Evolutionary conservation across 495 filamentous ascomycete genomes (phyloP), one percentile per base, ranked within the genome.

Genomic region (Astrothelium macrocarpum): DNA sequence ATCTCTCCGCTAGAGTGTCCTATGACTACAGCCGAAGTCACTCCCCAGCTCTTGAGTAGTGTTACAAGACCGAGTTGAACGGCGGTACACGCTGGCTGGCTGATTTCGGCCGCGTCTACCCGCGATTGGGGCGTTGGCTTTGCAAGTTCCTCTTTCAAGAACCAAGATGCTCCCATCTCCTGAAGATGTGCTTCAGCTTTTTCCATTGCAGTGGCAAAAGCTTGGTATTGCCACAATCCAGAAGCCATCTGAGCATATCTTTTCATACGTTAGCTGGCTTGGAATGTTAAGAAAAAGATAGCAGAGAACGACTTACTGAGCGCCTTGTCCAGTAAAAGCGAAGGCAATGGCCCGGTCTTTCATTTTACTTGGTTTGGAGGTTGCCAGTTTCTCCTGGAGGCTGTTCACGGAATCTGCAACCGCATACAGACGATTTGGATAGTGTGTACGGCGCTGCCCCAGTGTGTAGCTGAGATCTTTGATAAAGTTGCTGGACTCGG

Each of bases 1-100:
- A 88, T 84, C 70, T 88, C 85, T 1, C 85, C 85, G 0, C 79
- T 82, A 0, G 84, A 87, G 70, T 87, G 85, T 0, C 85, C 84
- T 3, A 80, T 71, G 0, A 86, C 83, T 0, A 74, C 71, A 16
- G 56, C 32, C 0, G 73, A 70, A 3, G 29, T 25, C 32, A 79
- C 65, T n/a, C 65, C 70, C 68, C 71, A 76, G 0, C 62, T 59
- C 0, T n/a, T 46, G 1, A 72, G 63, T n/a, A 76, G 32, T n/a
- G 70, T 65, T 14, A 69, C 64, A 1, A 68, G 31, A 34, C 65
- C 64, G 11, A 65, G n/a, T 65, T 71, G 70, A 9, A 71, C 28
- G 20, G 70, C 68, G 9, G 68, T 70, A 36, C 68, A 72, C 4
- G 56, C 26, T 4, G 72, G 72, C 31, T 68, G 67, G 45, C 63